Evolutionary conservation across 306 rosid genomes (phyloP).

Genomic region (Rosa lucieae): DNA sequence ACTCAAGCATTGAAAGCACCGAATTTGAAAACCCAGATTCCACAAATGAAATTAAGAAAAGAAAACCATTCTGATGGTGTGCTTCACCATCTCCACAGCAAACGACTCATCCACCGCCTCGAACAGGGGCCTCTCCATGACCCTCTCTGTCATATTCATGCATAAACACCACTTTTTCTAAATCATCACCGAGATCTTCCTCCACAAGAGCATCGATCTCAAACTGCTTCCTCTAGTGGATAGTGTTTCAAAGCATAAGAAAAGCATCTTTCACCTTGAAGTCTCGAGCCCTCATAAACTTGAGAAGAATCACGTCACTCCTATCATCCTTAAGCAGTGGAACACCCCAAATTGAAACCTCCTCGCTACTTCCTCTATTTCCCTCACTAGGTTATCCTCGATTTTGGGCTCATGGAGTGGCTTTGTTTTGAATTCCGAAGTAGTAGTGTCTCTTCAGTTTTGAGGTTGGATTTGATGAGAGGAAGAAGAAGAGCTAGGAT

Average conservation of each 20-base stretch:
- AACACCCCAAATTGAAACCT: conserved; percentile 75
- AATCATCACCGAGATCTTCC: conserved; percentile 74
- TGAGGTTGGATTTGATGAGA: not conserved
- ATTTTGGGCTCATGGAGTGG: conserved; percentile 17
- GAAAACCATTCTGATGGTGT: too few relatives aligned
- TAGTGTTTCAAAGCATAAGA: conserved; percentile 60
- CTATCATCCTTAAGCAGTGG: conserved; percentile 74
- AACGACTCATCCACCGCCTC: too few relatives aligned
- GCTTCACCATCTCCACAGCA: too few relatives aligned
- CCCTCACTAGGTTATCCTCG: conserved; percentile 27
- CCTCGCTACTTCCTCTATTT: conserved; percentile 41
- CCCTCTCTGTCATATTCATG: conserved; percentile 64
- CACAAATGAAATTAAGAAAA: too few relatives aligned
- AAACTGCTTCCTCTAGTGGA: conserved; percentile 70
- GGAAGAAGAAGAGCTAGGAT: too few relatives aligned
- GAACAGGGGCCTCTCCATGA: conserved; percentile 22
- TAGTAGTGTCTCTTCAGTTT: conserved; percentile 9
- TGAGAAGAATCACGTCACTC: conserved; percentile 72
- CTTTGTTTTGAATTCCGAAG: conserved; percentile 18
- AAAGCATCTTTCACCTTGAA: conserved; percentile 67
- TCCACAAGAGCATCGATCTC: conserved; percentile 58
- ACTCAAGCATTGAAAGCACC: too few relatives aligned
- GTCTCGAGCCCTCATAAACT: conserved; percentile 84
- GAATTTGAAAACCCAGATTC: too few relatives aligned
- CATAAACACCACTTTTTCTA: conserved; percentile 85